A percentile compares a stretch with the other conserved stretches of the same genome.
These are phyloP conservation scores for Candida palmyrensis DNA, from an alignment of 805 yeast species.

Conservation along the genomic window DNA sequence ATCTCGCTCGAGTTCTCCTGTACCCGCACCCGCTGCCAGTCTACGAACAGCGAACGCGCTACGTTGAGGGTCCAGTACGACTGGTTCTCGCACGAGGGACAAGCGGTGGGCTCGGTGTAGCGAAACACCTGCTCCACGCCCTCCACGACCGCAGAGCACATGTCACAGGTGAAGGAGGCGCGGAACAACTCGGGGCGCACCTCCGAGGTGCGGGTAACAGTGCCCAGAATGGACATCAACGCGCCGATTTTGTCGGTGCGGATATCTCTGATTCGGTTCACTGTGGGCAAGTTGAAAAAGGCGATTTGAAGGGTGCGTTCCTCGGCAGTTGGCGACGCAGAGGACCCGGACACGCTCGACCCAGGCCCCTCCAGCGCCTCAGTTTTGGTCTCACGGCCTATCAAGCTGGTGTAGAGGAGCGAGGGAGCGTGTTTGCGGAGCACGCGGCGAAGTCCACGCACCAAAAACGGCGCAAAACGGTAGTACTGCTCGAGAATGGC, in stretches of 20 bases:
- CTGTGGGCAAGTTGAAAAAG: slow-evolving; percentile 77
- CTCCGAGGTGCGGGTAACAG: slow-evolving; percentile 93
- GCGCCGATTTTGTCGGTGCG: slow-evolving; percentile 87
- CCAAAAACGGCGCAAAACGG: slow-evolving; percentile 82
- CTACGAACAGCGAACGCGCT: slow-evolving; percentile 79
- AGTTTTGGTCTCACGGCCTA: slow-evolving; percentile 30
- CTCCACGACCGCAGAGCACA: slow-evolving; percentile 78
- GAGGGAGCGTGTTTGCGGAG: slow-evolving; percentile 74
- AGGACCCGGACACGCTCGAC: slow-evolving; percentile 24
- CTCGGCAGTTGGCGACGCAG: slow-evolving; percentile 39
- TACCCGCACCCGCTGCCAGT: slow-evolving; percentile 94
- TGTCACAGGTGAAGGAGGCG: slow-evolving; percentile 85
- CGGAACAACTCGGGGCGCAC: slow-evolving; percentile 90
- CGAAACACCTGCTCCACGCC: slow-evolving; percentile 90
- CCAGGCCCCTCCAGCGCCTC: slow-evolving; percentile 25
- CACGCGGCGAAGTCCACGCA: slow-evolving; percentile 67
- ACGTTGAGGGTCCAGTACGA: slow-evolving; percentile 81
- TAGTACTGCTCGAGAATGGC: slow-evolving; percentile 91
- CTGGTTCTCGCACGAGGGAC: slow-evolving; percentile 87
- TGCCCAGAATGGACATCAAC: slow-evolving; percentile 81
- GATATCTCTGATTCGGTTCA: slow-evolving; percentile 82
- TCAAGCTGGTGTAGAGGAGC: slow-evolving; percentile 39
- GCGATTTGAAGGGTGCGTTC: slow-evolving; percentile 87
- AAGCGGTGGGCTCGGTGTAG: slow-evolving; percentile 90
- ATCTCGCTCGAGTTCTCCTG: slow-evolving; percentile 96